Base-by-base conservation (phyloP, 148 eudicot genomes). In the Cornus controversa region DNA sequence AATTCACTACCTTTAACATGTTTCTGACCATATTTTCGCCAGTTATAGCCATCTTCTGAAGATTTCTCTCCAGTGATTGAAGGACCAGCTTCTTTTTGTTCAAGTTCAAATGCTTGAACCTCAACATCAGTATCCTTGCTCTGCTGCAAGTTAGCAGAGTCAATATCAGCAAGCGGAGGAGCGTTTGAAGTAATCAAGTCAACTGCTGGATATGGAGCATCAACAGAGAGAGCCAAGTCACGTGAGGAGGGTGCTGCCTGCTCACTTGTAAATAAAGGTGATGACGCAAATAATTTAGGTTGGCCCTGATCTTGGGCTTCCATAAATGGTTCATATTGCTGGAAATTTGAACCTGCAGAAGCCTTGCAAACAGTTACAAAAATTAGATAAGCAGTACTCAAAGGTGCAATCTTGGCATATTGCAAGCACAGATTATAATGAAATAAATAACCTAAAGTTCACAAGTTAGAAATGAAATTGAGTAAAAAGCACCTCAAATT, bases 21-120 rank as follows among this genome's bases (percentile, higher is more conserved):
- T 62, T 80, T 80, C 70, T 80, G 82, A 27, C 82, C 82, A 63
- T 80, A 80, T 14, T 80, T 80, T 63, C 82, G 67, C 82, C 82
- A 80, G 47, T 75, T 80, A 34, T 69, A 80, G 5, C 82, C 82
- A 69, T 80, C 82, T 15, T 80, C 82, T 42, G 82, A 74, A 22
- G 67, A 74, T 65, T 66, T 80, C 20, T 72, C 64, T 20, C 24
- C 64, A 18, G 24, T n/a, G 25, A 60, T 6, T 60, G 64, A 60
- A 60, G 64, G 64, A 20, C 24, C 24, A 22, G 37, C 67, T 36
- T 67, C 40, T 37, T 74, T 29, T n/a, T 34, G 20, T 53, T 74
- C 66, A 3, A 5, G 24, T n/a, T 60, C 24, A 18, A 20, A 60
- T 18, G 64, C 64, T 60, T 60, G 64, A 18, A 7, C 64, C 64